A percentile compares a stretch with the other conserved stretches of the same genome.
phyloP scores from a whole-genome alignment of 257 asterid species.

The Rubia yunnanensis region DNA sequence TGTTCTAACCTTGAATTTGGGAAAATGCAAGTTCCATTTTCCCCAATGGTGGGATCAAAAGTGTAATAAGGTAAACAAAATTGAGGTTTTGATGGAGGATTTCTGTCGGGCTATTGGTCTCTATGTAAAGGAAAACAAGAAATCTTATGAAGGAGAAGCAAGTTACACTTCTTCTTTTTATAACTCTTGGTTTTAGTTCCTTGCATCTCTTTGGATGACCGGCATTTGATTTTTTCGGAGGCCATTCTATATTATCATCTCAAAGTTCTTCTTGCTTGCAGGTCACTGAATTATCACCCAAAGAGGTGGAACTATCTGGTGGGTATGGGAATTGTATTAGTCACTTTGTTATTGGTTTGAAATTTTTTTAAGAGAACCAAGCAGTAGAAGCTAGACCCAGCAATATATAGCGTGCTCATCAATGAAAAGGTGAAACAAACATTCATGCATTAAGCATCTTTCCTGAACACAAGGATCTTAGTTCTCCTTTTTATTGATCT shows the following conservation, averaged over 20 bases:
- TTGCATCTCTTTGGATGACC: neutral
- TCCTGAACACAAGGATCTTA: too few relatives aligned
- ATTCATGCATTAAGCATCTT: neutral
- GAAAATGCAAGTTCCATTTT: conserved; percentile 71
- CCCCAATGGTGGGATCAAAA: conserved; percentile 99
- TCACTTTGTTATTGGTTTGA: conserved; percentile 90
- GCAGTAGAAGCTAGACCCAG: conserved; percentile 89
- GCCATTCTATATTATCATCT: neutral
- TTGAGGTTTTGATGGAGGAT: conserved; percentile 91
- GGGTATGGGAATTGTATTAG: conserved; percentile 91
- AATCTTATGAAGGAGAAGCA: conserved; percentile 97
- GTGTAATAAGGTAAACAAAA: conserved; percentile 96
- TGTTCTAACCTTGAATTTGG: conserved; percentile 6
- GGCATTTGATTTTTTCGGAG: neutral
- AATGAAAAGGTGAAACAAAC: conserved; percentile 59
- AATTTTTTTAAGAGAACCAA: conserved; percentile 91
- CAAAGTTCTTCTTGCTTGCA: conserved; percentile 22
- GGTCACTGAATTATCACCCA: conserved; percentile 96
- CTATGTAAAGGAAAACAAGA: conserved; percentile 88
- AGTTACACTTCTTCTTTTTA: conserved; percentile 11
- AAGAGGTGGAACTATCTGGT: conserved; percentile 85
- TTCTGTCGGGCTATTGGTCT: conserved; percentile 94
- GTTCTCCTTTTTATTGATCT: too few relatives aligned
- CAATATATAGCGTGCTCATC: conserved; percentile 84
- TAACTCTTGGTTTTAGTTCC: neutral